Base-by-base conservation (phyloP, 495 filamentous ascomycete species). In the Xylaria palmicola region DNA sequence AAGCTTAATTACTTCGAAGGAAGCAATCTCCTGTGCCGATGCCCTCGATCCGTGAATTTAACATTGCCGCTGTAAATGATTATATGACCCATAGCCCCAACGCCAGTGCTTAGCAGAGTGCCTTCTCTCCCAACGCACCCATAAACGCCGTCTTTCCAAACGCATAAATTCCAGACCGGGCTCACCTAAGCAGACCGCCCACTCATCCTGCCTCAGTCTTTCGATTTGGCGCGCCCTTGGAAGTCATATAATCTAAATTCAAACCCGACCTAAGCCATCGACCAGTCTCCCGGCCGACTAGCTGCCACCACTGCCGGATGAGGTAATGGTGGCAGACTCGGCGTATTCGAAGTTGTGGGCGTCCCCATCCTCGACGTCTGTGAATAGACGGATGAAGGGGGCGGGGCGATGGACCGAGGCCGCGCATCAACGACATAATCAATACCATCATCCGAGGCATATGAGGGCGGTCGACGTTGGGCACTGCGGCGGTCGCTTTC, bases 381-480 rank as follows among this genome's bases (percentile, higher is more conserved):
- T 20, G 59, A 61, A 32, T 54, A 47, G n/a, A 47, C 19, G 13
- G 50, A 55, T 20, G 59, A 61, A 5, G 39, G 39, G 5, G 59
- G 59, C 13, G 80, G 79, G 6, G 74, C 77, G 13, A 80, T 78
- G 8, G 80, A 83, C 62, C 84, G 65, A 22, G 84, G 85, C 45
- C 78, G 77, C 7, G 86, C 86, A 53, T 85, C 81, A 15, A 90
- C 78, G 20, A 86, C 85, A 63, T 91, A 90, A 44, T 79, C 78
- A 15, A 92, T 78, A 0, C 88, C 88, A 62, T 92, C 84, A 19
- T 90, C 88, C 0, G 86, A 90, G 17, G 80, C 74, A 67, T 91
- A 92, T 24, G 86, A 89, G 37, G 88, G 88, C 17, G 88, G 89
- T 4, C 88, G 78, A 13, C 75, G 49, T 20, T 56, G 63, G 36